Conservation (phyloP, 2,329 filamentous ascomycete species). For the Ophiostoma triangulosporum region DNA sequence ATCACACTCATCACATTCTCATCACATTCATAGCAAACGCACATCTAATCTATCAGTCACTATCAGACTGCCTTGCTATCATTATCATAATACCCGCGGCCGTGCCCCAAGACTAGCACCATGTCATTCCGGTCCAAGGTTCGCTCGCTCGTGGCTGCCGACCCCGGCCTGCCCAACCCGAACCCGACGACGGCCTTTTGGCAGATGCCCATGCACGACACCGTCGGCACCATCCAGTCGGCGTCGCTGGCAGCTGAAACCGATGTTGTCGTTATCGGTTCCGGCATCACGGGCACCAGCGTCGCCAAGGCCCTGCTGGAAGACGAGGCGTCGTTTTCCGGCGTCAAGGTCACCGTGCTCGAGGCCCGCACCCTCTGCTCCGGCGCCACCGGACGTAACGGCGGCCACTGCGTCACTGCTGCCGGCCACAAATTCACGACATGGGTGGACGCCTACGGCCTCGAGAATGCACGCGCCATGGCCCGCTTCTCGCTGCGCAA, state of each 20-base stretch:
- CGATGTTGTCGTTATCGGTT: conserved; percentile 25
- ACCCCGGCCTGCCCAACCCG: conserved; percentile 17
- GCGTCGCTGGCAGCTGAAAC: conserved; percentile 1
- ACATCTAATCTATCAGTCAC: no score
- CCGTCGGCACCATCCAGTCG: conserved; percentile 13
- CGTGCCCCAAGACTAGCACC: background rate
- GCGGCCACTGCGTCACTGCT: conserved; percentile 14
- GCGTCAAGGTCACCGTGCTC: conserved; percentile 12
- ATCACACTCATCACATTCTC: no score
- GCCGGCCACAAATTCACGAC: conserved; percentile 2
- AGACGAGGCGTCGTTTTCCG: conserved; percentile 3
- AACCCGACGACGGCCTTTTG: conserved; percentile 24
- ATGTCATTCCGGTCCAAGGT: background rate
- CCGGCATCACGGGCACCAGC: conserved; percentile 20
- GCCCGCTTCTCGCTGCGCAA: conserved; percentile 10
- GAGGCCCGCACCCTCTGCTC: conserved; percentile 18
- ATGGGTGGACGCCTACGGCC: conserved; percentile 6
- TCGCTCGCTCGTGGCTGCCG: background rate
- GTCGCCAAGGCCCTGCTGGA: conserved; percentile 20
- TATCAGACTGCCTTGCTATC: no score
- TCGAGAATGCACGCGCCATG: conserved; percentile 9
- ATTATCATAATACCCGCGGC: no score
- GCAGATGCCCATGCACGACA: conserved; percentile 15
- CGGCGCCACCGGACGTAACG: conserved; percentile 21
- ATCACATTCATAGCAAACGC: no score